Base-by-base conservation (phyloP, 164 flowering plant species). In the Vitis labrusca region DNA sequence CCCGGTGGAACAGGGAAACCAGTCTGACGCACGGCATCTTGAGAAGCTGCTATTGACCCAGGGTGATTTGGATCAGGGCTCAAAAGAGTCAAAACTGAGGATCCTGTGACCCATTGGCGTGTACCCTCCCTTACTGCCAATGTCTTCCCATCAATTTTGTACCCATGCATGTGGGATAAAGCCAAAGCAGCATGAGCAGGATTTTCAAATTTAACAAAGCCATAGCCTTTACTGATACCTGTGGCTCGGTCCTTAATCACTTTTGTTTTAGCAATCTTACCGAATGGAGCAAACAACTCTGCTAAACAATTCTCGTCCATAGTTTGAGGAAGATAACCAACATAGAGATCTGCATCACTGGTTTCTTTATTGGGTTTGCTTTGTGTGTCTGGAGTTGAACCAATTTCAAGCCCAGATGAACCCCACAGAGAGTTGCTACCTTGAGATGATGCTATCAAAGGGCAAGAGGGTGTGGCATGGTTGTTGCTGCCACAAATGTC, bases 181-280 rank as follows among this genome's bases (percentile, higher is more conserved):
- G 88, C 88, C 15, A 50, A 37, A 48, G 71, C 69, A 3, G 90
- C 86, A 70, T 68, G 69, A 6, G 14, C n/a, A 10, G 78, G 53
- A 67, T 70, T 69, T 30, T 65, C 72, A 66, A 72, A 86, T 58
- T 61, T 76, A 7, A 85, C 84, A 76, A 85, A 82, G 16, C 85
- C 89, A 71, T 80, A 82, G 29, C 83, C 84, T 73, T 79, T 84
- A 67, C 80, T 74, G 47, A 64, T 44, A 49, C 89, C 86, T 12
- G 79, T 77, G 14, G 10, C 55, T 12, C 65, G 59, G 58, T 84
- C 84, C 72, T 62, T 85, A 13, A 83, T 72, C 23, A 85, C 80
- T 55, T 71, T 80, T 10, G 75, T 78, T 44, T 61, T 68, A 13
- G 27, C 13, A 3, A 83, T 54, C 67, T 50, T 66, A 17, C 89